phyloP scores from a whole-genome alignment of 768 basidiomycete genomes.

The Termitomyces sp. region DNA sequence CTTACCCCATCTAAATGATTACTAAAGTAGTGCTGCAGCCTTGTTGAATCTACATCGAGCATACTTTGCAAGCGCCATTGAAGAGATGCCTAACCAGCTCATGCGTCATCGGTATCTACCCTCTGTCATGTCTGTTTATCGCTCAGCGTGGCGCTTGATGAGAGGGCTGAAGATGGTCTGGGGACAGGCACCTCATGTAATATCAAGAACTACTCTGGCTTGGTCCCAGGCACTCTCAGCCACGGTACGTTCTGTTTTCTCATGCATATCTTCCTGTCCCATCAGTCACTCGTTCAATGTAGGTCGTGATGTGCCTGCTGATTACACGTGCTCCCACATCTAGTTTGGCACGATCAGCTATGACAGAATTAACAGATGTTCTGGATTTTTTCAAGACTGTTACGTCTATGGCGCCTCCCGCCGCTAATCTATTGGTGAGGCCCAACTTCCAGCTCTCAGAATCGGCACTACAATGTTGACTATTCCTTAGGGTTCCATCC shows the following conservation, averaged over 20 bases:
- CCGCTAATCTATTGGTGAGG: conserved; percentile 42
- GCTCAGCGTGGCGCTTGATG: conserved; percentile 67
- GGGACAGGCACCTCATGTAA: conserved; percentile 34
- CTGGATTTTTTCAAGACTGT: conserved; percentile 44
- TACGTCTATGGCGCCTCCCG: conserved; percentile 41
- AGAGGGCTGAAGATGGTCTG: conserved; percentile 44
- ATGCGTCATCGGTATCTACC: conserved; percentile 61
- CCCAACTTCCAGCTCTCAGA: background rate
- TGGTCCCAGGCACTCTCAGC: conserved; percentile 71
- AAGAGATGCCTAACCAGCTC: conserved; percentile 54
- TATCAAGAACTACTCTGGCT: conserved; percentile 45
- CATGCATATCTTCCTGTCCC: background rate
- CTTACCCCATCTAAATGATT: conserved; percentile 1
- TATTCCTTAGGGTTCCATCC: conserved; percentile 35
- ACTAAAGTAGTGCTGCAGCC: conserved; percentile 29
- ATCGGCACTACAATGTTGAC: background rate
- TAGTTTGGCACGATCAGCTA: conserved; percentile 42
- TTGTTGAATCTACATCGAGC: conserved; percentile 64
- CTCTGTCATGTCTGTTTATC: conserved; percentile 71
- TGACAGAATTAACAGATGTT: conserved; percentile 46
- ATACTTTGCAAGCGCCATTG: conserved; percentile 66
- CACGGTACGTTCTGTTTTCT: conserved; percentile 40
- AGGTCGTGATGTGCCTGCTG: conserved; percentile 62
- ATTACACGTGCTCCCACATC: conserved; percentile 48
- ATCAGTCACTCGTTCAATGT: background rate